Evolutionary conservation across 345 rosid species (phyloP).

Genomic region (Carallia pectinifolia): DNA sequence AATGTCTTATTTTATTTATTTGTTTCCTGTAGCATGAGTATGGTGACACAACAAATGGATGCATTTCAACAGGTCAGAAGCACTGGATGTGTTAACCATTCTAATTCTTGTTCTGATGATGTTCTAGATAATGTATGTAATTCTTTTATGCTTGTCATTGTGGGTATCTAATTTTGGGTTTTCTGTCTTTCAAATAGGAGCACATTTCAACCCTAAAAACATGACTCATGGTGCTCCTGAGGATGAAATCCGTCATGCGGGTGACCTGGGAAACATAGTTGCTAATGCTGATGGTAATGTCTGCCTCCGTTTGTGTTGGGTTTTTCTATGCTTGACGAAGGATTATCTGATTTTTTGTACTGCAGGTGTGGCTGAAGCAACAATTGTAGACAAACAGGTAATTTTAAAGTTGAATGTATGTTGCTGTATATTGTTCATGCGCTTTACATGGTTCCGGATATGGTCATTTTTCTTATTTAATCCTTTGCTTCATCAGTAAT

Average conservation of each 20-base stretch:
- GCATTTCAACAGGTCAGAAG: conserved; percentile 81
- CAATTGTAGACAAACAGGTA: conserved; percentile 79
- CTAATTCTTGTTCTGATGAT: neutral
- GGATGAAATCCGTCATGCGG: conserved; percentile 96
- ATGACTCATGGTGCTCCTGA: conserved; percentile 96
- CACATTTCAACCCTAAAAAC: conserved; percentile 89
- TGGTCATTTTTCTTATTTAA: neutral
- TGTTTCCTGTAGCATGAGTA: conserved; percentile 71
- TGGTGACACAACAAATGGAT: conserved; percentile 98
- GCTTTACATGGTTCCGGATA: too few relatives aligned
- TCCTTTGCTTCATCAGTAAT: neutral
- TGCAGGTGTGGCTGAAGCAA: conserved; percentile 91
- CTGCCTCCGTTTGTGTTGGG: conserved; percentile 2
- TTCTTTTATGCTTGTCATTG: conserved; percentile 1
- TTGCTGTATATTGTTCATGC: neutral
- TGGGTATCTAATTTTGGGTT: neutral
- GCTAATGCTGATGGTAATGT: conserved; percentile 82
- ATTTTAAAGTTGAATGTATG: neutral
- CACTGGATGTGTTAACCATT: neutral
- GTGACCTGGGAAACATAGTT: conserved; percentile 99
- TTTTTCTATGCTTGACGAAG: neutral
- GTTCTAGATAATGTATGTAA: neutral
- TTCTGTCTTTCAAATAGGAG: conserved; percentile 38
- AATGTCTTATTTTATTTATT: neutral
- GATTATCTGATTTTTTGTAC: conserved; percentile 11